These are phyloP conservation scores for Aspergillus neotritici DNA, from an alignment of 2,329 filamentous ascomycete genomes.

Conservation along the genomic window DNA sequence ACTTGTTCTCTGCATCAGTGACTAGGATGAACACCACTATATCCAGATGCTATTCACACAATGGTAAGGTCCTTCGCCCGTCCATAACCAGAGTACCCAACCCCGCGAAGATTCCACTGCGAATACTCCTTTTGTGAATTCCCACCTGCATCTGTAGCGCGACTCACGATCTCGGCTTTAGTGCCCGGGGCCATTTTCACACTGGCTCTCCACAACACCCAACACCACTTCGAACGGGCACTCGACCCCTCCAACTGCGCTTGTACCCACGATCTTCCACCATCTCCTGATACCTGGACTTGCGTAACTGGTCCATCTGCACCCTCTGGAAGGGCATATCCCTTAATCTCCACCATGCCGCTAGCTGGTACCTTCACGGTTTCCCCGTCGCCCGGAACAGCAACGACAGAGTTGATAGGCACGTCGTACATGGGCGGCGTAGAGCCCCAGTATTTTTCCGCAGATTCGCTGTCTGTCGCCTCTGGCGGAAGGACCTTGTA, in stretches of 20 bases:
- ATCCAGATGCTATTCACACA: conserved; percentile 9
- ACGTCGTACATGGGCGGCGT: conserved; percentile 50
- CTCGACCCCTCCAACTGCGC: conserved; percentile 35
- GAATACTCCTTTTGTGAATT: conserved; percentile 47
- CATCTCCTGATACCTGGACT: conserved; percentile 51
- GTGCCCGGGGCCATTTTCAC: conserved; percentile 40
- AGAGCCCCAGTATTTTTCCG: conserved; percentile 49
- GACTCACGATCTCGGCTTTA: conserved; percentile 46
- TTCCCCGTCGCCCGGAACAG: conserved; percentile 42
- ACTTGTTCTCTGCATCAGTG: no score
- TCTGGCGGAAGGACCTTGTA: conserved; percentile 56
- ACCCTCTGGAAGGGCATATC: conserved; percentile 53
- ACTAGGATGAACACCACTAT: no score
- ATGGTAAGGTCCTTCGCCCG: conserved; percentile 48
- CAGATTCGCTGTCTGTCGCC: conserved; percentile 44
- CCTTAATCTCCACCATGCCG: conserved; percentile 46
- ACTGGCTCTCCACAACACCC: conserved; percentile 50
- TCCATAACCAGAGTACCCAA: conserved; percentile 57
- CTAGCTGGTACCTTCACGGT: conserved; percentile 37
- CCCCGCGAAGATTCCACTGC: conserved; percentile 55
- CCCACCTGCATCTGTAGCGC: conserved; percentile 50
- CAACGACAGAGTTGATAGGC: conserved; percentile 53
- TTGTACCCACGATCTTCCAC: conserved; percentile 46
- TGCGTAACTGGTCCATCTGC: conserved; percentile 48
- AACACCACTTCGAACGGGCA: conserved; percentile 46